Conservation (phyloP, 192 early-diverging fungal species). For the Coemansia sp. region DNA sequence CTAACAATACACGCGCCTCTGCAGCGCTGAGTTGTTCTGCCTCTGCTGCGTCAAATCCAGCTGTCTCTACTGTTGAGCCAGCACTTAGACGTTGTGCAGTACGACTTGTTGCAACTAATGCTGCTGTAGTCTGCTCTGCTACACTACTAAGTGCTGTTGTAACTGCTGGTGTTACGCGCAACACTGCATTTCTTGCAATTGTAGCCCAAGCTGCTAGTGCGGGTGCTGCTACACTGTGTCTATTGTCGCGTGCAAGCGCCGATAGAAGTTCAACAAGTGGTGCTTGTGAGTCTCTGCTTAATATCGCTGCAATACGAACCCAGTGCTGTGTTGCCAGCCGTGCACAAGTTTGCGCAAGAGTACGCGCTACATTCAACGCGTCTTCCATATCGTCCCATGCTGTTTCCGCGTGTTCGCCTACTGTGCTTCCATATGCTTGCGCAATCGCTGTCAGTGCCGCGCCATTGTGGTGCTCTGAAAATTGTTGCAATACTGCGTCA, state of each 20-base stretch:
- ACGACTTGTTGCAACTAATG: slow-evolving; percentile 32
- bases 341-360: slow-evolving; percentile 9
- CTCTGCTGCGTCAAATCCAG: slow-evolving; percentile 25
- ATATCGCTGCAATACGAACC: slow-evolving; percentile 34
- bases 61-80: neutral
- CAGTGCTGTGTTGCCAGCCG: slow-evolving; percentile 39
- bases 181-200: slow-evolving; percentile 21
- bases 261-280: slow-evolving; percentile 30
- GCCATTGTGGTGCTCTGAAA: slow-evolving; percentile 19
- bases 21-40: slow-evolving; percentile 32
- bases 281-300: slow-evolving; percentile 5
- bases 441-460: slow-evolving; percentile 11
- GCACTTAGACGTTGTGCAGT: slow-evolving; percentile 16
- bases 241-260: slow-evolving; percentile 22
- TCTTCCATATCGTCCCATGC: slow-evolving; percentile 31
- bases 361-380: slow-evolving; percentile 21
- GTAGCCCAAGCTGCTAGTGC: slow-evolving; percentile 33
- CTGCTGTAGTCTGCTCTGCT: slow-evolving; percentile 30
- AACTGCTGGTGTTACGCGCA: slow-evolving; percentile 23
- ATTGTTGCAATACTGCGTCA: slow-evolving; percentile 32
- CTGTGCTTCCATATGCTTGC: slow-evolving; percentile 20
- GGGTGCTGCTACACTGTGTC: slow-evolving; percentile 29
- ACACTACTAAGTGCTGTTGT: slow-evolving; percentile 20
- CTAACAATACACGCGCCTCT: slow-evolving; percentile 38
- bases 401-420: slow-evolving; percentile 3